Evolutionary conservation across 768 basidiomycete species (phyloP), one percentile per base, ranked within the genome.

Genomic region (Calocybe cyanea): DNA sequence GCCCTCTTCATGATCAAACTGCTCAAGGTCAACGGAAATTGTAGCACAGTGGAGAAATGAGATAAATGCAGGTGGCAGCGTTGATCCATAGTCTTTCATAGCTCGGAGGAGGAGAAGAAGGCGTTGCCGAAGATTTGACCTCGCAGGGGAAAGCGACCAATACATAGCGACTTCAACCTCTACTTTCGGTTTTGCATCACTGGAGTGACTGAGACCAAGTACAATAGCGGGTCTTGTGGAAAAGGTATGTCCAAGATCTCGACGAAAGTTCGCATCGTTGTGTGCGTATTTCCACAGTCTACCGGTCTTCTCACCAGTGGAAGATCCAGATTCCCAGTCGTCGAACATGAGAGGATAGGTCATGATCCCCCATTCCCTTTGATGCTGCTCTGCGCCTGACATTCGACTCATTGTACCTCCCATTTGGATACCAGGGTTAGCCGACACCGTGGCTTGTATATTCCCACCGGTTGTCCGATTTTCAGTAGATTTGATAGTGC

Each of bases 241-340:
- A 13, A 45, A 45, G n/a, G 14, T 23, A 13, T 45, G 21, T 10
- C 21, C 43, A 13, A 25, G 4, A 19, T 25, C 35, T 4, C 43
- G 43, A 9, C 30, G 21, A 18, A 37, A 45, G n/a, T 9, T 13
- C 15, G 3, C 15, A 18, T 37, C 43, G 14, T 45, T 45, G 19
- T 45, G 43, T 14, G 28, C 28, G 21, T 45, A 38, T 30, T 45
- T 45, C 43, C 43, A 45, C 21, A 37, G 17, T n/a, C 35, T 38
- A 7, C 35, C 28, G 2, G 3, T 13, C 4, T 43, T 32, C 15
- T 20, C 14, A 20, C 17, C 17, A 10, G 23, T 4, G 11, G 8
- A 2, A 11, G 15, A 14, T 20, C 17, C 23, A n/a, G n/a, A n/a
- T n/a, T n/a, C n/a, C n/a, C n/a, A n/a, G n/a, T n/a, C n/a, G 2